These are phyloP conservation scores for Myriosclerotinia curreyana DNA, from an alignment of 2,329 filamentous ascomycete species.

Conservation along the genomic window DNA sequence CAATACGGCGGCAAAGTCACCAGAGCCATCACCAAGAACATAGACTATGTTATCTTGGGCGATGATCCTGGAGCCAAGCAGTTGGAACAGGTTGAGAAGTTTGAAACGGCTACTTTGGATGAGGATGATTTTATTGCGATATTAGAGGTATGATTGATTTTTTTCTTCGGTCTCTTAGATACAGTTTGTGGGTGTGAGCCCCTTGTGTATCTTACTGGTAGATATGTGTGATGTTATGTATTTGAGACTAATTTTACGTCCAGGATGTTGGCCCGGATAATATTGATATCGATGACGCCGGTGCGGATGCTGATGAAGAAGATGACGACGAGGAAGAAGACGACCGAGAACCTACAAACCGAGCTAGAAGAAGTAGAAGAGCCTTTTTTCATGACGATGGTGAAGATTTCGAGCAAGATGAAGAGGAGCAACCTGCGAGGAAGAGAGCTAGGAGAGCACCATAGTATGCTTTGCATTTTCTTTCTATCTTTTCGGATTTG, in stretches of 20 bases:
- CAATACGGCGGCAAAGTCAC: slow-evolving; percentile 30
- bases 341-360: too few species aligned
- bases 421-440: background rate
- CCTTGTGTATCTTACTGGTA: background rate
- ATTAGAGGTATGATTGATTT: slow-evolving; percentile 7
- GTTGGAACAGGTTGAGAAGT: slow-evolving; percentile 29
- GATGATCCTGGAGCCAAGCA: slow-evolving; percentile 33
- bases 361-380: too few species aligned
- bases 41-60: slow-evolving; percentile 31
- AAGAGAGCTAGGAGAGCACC: background rate
- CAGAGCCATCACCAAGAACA: slow-evolving; percentile 31
- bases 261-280: background rate
- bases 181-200: background rate
- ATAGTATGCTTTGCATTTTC: too few species aligned
- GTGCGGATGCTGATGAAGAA: background rate
- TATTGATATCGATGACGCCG: background rate
- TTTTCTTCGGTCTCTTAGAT: background rate
- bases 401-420: too few species aligned
- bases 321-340: background rate
- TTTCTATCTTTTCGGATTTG: too few species aligned
- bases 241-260: background rate
- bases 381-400: too few species aligned
- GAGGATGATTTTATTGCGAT: slow-evolving; percentile 30
- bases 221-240: background rate
- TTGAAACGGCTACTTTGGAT: slow-evolving; percentile 27